Base-by-base conservation (phyloP, 495 filamentous ascomycete species). In the Penicillium manginii region DNA sequence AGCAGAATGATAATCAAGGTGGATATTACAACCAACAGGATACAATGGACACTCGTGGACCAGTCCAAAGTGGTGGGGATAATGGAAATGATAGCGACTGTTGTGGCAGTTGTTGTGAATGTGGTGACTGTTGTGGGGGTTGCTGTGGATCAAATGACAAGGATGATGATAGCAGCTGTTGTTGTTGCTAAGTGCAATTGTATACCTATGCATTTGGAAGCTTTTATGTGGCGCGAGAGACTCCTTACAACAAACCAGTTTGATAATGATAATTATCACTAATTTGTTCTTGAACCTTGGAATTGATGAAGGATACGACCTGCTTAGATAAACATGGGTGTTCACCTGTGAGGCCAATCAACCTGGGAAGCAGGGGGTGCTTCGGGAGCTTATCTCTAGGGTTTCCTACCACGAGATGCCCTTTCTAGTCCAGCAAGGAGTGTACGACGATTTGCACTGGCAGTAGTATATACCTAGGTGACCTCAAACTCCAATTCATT, bases 101-200 rank as follows among this genome's bases (percentile, higher is more conserved):
- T 22, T 47, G 45, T 26, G 18, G 45, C 10, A 9, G 21, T 19
- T 47, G 40, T n/a, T 21, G 40, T 43, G 15, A n/a, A 19, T 43
- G 26, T 29, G 26, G 26, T 47, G 40, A n/a, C 15, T 43, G 45
- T 22, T 47, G 45, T 26, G 18, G 45, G 9, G 18, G 21, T 8
- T 47, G 40, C 40, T 43, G 40, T 19, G 15, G 40, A 19, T 43
- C 17, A 2, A 19, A 10, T 43, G 17, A 21, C 15, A 37, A 37
- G 35, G 35, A 37, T 37, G 40, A 43, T 43, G 40, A 43, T 17
- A 18, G 40, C 40, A n/a, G 40, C 40, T 43, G 40, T 19, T 43
- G 40, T 17, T 43, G 40, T n/a, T 43, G 40, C 17, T 43, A 43
- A 43, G 35, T 18, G 15, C 35, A 39, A 39, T 39, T 1, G 1